A percentile compares a stretch with the other conserved stretches of the same genome.
These are phyloP conservation scores for Nymphaea thermarum DNA, from an alignment of 164 flowering plant species.

Conservation along the genomic window DNA sequence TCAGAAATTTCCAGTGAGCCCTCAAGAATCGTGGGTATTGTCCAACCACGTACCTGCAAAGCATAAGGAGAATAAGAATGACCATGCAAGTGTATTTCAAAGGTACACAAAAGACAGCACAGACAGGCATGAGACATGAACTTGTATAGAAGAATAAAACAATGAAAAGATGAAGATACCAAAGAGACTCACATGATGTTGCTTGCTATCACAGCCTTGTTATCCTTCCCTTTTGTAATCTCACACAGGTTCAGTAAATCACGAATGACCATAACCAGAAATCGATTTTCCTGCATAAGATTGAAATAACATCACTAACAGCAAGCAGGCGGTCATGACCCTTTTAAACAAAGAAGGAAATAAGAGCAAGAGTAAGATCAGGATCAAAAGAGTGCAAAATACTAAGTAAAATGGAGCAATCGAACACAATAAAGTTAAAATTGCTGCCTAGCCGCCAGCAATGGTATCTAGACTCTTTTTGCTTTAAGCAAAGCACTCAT, in stretches of 20 bases:
- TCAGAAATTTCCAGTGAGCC: slow-evolving; percentile 98
- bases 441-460: too few species aligned
- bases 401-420: not conserved
- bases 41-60: slow-evolving; percentile 95
- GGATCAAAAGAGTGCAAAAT: not conserved
- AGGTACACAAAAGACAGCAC: slow-evolving; percentile 6
- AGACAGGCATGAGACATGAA: not conserved
- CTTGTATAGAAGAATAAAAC: not conserved
- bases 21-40: slow-evolving; percentile 92
- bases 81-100: not conserved
- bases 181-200: slow-evolving; percentile 76
- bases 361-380: not conserved
- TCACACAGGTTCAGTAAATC: slow-evolving; percentile 93
- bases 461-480: too few species aligned
- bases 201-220: slow-evolving; percentile 98
- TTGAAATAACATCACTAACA: slow-evolving; percentile 1
- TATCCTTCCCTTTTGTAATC: slow-evolving; percentile 93
- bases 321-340: not conserved
- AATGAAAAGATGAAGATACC: not conserved
- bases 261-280: slow-evolving; percentile 95
- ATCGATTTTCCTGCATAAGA: slow-evolving; percentile 85
- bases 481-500: too few species aligned
- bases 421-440: too few species aligned
- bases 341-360: not conserved
- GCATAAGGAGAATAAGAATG: not conserved